Evolutionary conservation across 2,329 filamentous ascomycete genomes (phyloP), one percentile per base, ranked within the genome.

Genomic region (Cordyceps militaris): DNA sequence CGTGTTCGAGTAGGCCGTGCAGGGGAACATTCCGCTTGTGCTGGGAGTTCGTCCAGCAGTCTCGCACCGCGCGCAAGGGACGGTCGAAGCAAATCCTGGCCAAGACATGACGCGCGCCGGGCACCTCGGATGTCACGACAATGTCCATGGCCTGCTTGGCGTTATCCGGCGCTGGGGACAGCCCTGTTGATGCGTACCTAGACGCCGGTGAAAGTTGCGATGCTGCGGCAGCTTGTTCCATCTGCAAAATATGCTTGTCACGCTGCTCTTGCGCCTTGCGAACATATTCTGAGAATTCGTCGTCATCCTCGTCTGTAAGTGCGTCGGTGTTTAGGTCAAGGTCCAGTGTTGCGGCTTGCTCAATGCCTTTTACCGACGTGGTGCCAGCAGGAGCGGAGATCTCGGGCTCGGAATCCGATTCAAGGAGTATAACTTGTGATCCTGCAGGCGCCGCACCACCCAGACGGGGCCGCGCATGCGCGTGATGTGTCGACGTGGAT

Each of bases 11-110:
- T 9, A 56, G 23, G 21, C n/a, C 24, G 2, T 70, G 62, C 8
- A 78, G 64, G 10, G 63, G 34, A 6, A 70, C 52, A 1, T 69
- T 67, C 2, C 74, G 70, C 1, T 70, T 79, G 1, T 69, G 70
- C 66, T 92, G 86, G 56, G 79, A 78, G 13, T 76, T 72, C 64
- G 87, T 83, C 89, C 91, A 97, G 13, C 81, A 82, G 38, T 82
- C 69, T 43, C 86, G 81, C 6, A 92, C 82, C 57, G 87, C 75
- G 60, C 81, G 80, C 6, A 97, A 74, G 2, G 80, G 76, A 66
- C 89, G 88, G 34, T 81, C 82, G 60, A 89, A 77, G 63, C 83
- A 84, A 40, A 88, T 82, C 51, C 80, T 84, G 53, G 89, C 74
- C 30, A 91, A 67, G 9, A 68, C 23, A 82, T 72, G 24, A 4